Evolutionary conservation across 1,139 yeast genomes (phyloP).

Genomic region (Lodderomyces margitis): DNA sequence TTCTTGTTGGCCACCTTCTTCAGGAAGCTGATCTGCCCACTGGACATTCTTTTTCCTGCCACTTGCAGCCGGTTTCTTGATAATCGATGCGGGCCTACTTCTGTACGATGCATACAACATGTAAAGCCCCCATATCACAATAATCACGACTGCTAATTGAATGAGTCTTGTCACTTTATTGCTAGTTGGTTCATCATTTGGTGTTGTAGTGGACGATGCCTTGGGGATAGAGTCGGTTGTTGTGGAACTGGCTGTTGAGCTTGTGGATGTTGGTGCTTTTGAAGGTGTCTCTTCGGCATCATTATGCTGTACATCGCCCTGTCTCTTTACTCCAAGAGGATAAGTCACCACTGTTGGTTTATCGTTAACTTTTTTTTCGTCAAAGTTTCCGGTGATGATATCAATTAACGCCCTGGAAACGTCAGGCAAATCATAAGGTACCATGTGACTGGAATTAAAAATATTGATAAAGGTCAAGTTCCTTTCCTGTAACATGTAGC

Average conservation of each 20-base stretch:
- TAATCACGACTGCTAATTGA: conserved; percentile 39
- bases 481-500: conserved; percentile 55
- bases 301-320: conserved; percentile 8
- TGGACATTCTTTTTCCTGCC: conserved; percentile 51
- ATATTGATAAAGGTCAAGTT: conserved; percentile 78
- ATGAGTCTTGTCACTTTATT: conserved; percentile 39
- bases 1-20: conserved; percentile 9
- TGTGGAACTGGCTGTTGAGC: conserved; percentile 9
- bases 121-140: conserved; percentile 45
- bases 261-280: conserved; percentile 18
- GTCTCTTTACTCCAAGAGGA: conserved; percentile 28
- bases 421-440: conserved; percentile 79
- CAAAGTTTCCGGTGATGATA: conserved; percentile 37
- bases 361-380: conserved; percentile 17
- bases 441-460: conserved; percentile 88
- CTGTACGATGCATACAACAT: conserved; percentile 36
- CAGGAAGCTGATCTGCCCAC: conserved; percentile 49
- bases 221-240: conserved; percentile 6
- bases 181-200: conserved; percentile 16
- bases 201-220: conserved; percentile 5
- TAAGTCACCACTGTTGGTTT: conserved; percentile 26
- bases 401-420: conserved; percentile 70
- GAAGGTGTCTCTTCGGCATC: conserved; percentile 4
- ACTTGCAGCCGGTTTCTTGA: conserved; percentile 27
- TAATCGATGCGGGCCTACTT: conserved; percentile 45